phyloP scores from a whole-genome alignment of 1,139 yeast species.

The Sugiyamaella xylanicola region DNA sequence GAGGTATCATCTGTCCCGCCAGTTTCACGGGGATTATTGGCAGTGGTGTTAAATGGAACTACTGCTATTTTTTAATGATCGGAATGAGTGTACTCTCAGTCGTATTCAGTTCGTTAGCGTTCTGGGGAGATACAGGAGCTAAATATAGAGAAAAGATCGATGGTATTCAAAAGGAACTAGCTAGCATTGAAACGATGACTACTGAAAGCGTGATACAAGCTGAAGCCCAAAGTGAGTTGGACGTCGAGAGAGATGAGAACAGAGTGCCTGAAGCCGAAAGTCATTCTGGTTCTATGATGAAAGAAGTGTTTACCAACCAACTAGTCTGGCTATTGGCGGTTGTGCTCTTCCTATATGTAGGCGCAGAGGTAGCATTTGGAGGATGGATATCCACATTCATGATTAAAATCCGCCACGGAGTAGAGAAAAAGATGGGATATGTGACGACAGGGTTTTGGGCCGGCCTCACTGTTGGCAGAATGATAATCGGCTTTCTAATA shows the following conservation, averaged over 20 bases:
- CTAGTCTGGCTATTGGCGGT: slow-evolving; percentile 61
- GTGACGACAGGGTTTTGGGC: slow-evolving; percentile 75
- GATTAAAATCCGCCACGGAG: slow-evolving; percentile 57
- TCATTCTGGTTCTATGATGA: slow-evolving; percentile 15
- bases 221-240: background rate
- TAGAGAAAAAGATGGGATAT: slow-evolving; percentile 53
- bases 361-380: slow-evolving; percentile 67
- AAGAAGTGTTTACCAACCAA: slow-evolving; percentile 49
- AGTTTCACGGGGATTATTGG: slow-evolving; percentile 56
- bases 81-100: slow-evolving; percentile 41
- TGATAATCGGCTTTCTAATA: slow-evolving; percentile 46
- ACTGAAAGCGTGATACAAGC: background rate
- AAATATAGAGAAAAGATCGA: slow-evolving; percentile 17
- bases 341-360: slow-evolving; percentile 64
- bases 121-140: slow-evolving; percentile 27
- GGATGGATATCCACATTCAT: slow-evolving; percentile 73
- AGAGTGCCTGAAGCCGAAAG: background rate
- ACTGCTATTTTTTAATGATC: slow-evolving; percentile 50
- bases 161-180: slow-evolving; percentile 10
- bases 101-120: slow-evolving; percentile 19
- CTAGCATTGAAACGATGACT: background rate
- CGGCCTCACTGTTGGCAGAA: slow-evolving; percentile 65
- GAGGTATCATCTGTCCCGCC: slow-evolving; percentile 62
- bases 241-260: background rate
- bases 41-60: slow-evolving; percentile 54